phyloP scores from a whole-genome alignment of 306 rosid species.

The Arachis hypogaea region DNA sequence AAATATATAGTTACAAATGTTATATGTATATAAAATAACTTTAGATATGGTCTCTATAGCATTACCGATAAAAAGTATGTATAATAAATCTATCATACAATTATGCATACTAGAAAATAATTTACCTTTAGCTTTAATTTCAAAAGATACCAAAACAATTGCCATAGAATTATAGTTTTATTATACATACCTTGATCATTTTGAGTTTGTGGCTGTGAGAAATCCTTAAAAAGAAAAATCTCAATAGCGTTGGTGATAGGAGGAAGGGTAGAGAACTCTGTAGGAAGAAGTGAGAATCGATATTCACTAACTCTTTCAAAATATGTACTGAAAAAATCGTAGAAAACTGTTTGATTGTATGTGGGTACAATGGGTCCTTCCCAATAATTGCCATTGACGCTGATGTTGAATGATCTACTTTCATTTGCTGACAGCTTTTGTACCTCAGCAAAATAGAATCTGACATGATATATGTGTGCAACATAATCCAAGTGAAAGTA shows the following conservation, averaged over 20 bases:
- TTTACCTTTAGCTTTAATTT: too few relatives aligned
- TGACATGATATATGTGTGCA: background rate
- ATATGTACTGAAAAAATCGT: too few relatives aligned
- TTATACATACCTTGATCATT: conserved; percentile 44
- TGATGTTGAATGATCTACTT: conserved; percentile 41
- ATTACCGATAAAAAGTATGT: too few relatives aligned
- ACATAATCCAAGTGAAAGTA: conserved; percentile 1
- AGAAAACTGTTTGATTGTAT: background rate
- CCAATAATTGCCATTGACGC: background rate
- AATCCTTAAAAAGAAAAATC: conserved; percentile 20
- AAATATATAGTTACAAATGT: too few relatives aligned
- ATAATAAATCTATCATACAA: too few relatives aligned
- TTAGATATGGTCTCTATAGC: too few relatives aligned
- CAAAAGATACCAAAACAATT: too few relatives aligned
- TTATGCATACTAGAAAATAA: too few relatives aligned
- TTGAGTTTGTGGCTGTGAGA: conserved; percentile 41
- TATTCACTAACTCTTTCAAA: too few relatives aligned
- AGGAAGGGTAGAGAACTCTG: conserved; percentile 47
- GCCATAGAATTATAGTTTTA: too few relatives aligned
- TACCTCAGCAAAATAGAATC: conserved; percentile 44
- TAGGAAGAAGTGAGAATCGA: background rate
- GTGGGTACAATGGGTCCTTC: conserved; percentile 3
- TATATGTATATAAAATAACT: too few relatives aligned
- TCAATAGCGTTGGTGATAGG: conserved; percentile 53
- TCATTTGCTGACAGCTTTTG: conserved; percentile 30